These are phyloP conservation scores for Reutealis trisperma DNA, from an alignment of 345 rosid genomes.

Conservation along the genomic window DNA sequence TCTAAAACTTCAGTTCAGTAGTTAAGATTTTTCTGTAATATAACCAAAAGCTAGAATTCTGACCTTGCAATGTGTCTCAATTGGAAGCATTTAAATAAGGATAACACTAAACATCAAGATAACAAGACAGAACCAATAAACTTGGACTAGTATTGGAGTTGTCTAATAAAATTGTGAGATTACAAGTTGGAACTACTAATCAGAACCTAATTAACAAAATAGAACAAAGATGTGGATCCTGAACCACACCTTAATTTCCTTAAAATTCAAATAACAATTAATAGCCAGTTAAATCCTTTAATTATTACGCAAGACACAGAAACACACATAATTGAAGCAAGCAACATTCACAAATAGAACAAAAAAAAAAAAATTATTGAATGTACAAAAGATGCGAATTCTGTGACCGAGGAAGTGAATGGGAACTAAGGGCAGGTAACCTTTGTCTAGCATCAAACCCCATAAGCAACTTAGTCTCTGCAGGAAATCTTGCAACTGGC, in stretches of 20 bases:
- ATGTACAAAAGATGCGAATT: slow-evolving; percentile 41
- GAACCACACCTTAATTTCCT: no score
- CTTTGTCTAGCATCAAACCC: slow-evolving; percentile 37
- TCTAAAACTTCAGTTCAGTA: neutral
- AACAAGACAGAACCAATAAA: neutral
- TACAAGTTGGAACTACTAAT: no score
- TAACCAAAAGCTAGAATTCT: neutral
- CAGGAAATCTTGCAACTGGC: slow-evolving; percentile 43
- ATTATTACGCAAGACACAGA: neutral
- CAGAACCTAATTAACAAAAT: no score
- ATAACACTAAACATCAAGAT: neutral
- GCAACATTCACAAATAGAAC: no score
- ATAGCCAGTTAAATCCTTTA: neutral
- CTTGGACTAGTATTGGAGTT: no score
- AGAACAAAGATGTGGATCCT: no score
- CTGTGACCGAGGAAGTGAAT: slow-evolving; percentile 36
- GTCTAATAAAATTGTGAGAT: no score
- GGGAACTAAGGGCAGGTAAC: slow-evolving; percentile 29
- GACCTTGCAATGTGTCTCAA: neutral
- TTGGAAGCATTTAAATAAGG: neutral
- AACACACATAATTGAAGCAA: neutral
- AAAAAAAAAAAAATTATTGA: slow-evolving; percentile 18
- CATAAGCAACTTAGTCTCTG: slow-evolving; percentile 37
- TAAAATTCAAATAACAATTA: no score
- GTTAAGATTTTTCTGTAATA: neutral